A percentile compares a stretch with the other conserved stretches of the same genome.
Evolutionary conservation across 208 protist species (phyloP).

Genomic region (Angomonas deanei): DNA sequence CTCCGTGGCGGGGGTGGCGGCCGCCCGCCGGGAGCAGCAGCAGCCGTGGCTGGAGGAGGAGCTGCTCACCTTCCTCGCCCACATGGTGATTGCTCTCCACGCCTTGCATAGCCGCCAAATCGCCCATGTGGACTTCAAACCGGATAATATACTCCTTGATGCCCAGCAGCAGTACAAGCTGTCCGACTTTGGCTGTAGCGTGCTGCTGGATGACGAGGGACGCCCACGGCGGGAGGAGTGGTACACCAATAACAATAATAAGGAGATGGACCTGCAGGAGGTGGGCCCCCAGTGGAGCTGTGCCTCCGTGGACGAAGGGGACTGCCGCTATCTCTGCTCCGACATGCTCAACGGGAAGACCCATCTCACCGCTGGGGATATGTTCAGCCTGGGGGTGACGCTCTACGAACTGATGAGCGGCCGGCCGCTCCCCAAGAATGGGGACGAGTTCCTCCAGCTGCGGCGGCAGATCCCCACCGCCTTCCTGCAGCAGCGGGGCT

Average conservation of each 20-base stretch:
- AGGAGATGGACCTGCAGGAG: background rate
- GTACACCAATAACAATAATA: background rate
- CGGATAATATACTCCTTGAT: slow-evolving; percentile 91
- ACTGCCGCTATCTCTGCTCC: slow-evolving; percentile 84
- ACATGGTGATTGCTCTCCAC: slow-evolving; percentile 85
- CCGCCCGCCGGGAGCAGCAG: slow-evolving; percentile 24
- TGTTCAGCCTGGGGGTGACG: slow-evolving; percentile 90
- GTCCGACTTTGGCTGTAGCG: slow-evolving; percentile 90
- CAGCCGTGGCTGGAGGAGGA: slow-evolving; percentile 70
- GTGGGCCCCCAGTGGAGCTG: slow-evolving; percentile 49
- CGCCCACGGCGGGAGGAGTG: slow-evolving; percentile 19
- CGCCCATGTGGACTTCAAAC: slow-evolving; percentile 92
- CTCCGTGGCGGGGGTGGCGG: slow-evolving; percentile 54
- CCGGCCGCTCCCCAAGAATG: slow-evolving; percentile 64
- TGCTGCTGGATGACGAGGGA: slow-evolving; percentile 55
- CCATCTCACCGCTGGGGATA: slow-evolving; percentile 76
- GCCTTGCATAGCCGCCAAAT: slow-evolving; percentile 79
- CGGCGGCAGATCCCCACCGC: slow-evolving; percentile 41
- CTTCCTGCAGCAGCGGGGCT: slow-evolving; percentile 44
- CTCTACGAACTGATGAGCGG: slow-evolving; percentile 86
- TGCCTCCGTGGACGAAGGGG: slow-evolving; percentile 85
- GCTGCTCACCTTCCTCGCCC: slow-evolving; percentile 67
- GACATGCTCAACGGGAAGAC: slow-evolving; percentile 91
- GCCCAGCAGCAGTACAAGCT: slow-evolving; percentile 72
- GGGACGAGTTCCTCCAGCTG: slow-evolving; percentile 60